Percentiles rank a stretch among this genome's conserved stretches.
Evolutionary conservation across 2,329 filamentous ascomycete genomes (phyloP).

Genomic region (Xylaria sp.): DNA sequence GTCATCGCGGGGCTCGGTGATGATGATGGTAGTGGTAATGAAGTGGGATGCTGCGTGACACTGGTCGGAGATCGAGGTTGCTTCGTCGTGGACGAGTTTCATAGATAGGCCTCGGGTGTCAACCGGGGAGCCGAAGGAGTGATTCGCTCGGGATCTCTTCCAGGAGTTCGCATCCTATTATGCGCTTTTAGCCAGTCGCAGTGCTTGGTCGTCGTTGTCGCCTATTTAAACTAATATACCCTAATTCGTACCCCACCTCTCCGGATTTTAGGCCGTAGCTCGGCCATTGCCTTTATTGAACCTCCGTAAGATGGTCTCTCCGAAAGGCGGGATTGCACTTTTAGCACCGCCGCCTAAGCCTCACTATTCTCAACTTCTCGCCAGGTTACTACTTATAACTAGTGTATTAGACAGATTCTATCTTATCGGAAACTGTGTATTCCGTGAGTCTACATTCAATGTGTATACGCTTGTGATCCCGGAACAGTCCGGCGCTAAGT

Average conservation of each 20-base stretch:
- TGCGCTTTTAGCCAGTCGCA: conserved; percentile 26
- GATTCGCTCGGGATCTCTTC: background rate
- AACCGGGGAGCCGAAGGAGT: background rate
- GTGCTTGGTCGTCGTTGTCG: background rate
- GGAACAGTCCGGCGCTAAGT: no score
- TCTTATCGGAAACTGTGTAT: no score
- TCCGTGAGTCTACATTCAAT: no score
- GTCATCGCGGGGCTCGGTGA: conserved; percentile 21
- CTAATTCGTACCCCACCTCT: background rate
- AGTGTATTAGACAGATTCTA: no score
- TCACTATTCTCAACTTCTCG: conserved; percentile 6
- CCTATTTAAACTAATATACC: background rate
- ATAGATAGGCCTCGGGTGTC: background rate
- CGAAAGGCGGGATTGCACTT: conserved; percentile 20
- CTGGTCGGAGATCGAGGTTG: background rate
- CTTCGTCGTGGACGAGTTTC: background rate
- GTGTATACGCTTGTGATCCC: no score
- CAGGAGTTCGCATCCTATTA: background rate
- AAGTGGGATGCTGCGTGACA: background rate
- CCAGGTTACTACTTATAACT: conserved; percentile 10
- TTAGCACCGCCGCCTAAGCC: conserved; percentile 25
- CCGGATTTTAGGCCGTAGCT: conserved; percentile 22
- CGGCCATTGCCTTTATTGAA: conserved; percentile 34
- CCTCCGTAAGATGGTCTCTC: conserved; percentile 18
- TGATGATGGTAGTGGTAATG: background rate